Base-by-base conservation (phyloP, 306 rosid species). In the Lathyrus sativus region DNA sequence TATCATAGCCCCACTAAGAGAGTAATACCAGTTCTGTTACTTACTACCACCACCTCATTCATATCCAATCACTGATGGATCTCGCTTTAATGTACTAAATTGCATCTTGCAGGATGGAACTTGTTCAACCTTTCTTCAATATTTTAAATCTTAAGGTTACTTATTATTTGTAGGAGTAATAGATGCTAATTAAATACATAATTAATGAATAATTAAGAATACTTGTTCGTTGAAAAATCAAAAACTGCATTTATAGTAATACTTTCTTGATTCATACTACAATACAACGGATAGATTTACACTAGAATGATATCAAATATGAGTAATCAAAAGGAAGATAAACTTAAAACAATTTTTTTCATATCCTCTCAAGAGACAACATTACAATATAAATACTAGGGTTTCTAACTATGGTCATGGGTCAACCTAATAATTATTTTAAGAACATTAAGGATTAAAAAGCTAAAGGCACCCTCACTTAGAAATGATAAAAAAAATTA, bases 1-100 rank as follows among this genome's bases (percentile, higher is more conserved):
- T 71, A 48, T 14, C 43, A 14, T 38, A 81, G 39, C 53, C 70
- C 79, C 74, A 69, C 51, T n/a, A 11, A 44, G 64, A 43, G 37
- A 54, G 60, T 24, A 26, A 55, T 55, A 24, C 60, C 5, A 26
- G 2, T 24, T 11, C 15, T 24, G 33, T 12, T 24, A 3, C n/a
- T 12, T 49, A 42, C 12, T 44, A 67, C 53, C 50, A 44, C 68
- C 39, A 53, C 28, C 77, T 55, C 67, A 51, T 59, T 65, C 17
- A 61, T 62, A 19, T 48, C 73, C 73, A 50, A 43, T 68, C 63
- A 49, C 61, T 57, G 11, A 48, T 17, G 39, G 43, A 42, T 57
- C 53, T 70, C 2, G 9, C 18, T 56, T 58, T n/a, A 70, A 51
- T 50, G 67, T 11, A 1, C 24, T 31, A 38, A 7, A n/a, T 72